Conservation (phyloP, 176 grass and related monocot genomes). For the Musa acuminata region DNA sequence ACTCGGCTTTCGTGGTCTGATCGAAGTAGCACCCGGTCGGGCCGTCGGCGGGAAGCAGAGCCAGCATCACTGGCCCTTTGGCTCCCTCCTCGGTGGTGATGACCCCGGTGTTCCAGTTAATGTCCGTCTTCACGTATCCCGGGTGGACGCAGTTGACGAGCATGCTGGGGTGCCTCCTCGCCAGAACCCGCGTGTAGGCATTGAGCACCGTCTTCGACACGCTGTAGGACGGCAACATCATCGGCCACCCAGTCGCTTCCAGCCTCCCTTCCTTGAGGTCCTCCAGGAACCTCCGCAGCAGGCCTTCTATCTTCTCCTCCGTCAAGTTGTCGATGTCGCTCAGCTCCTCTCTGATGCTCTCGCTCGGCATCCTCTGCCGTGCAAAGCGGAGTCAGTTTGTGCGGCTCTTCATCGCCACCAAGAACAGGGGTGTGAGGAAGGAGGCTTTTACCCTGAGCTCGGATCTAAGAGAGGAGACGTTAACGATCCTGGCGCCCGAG, state of each 20-base stretch:
- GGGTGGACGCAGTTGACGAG: conserved; percentile 52
- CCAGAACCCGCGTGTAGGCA: conserved; percentile 45
- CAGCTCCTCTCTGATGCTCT: conserved; percentile 35
- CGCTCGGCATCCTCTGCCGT: conserved; percentile 49
- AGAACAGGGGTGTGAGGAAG: too few relatives aligned
- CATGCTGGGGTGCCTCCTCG: conserved; percentile 35
- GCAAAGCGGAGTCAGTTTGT: not conserved
- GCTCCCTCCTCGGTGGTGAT: conserved; percentile 50
- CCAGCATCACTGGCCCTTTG: conserved; percentile 43
- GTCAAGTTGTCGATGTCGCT: conserved; percentile 22
- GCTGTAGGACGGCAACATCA: conserved; percentile 58
- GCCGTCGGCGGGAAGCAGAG: conserved; percentile 34
- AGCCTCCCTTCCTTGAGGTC: conserved; percentile 45
- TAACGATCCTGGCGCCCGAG: conserved; percentile 55
- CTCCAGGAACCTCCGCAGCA: conserved; percentile 43
- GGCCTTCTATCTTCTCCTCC: conserved; percentile 30
- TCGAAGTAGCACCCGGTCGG: conserved; percentile 53
- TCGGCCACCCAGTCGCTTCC: conserved; percentile 54
- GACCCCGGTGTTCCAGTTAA: conserved; percentile 46
- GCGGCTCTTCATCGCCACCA: too few relatives aligned
- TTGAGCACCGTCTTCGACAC: conserved; percentile 55
- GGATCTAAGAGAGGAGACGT: conserved; percentile 47
- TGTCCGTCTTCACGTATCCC: conserved; percentile 42
- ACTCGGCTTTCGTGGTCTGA: conserved; percentile 33
- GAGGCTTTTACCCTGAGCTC: conserved; percentile 36